phyloP scores from a whole-genome alignment of 1,284 basidiomycete genomes.

The Pholiota adiposa region DNA sequence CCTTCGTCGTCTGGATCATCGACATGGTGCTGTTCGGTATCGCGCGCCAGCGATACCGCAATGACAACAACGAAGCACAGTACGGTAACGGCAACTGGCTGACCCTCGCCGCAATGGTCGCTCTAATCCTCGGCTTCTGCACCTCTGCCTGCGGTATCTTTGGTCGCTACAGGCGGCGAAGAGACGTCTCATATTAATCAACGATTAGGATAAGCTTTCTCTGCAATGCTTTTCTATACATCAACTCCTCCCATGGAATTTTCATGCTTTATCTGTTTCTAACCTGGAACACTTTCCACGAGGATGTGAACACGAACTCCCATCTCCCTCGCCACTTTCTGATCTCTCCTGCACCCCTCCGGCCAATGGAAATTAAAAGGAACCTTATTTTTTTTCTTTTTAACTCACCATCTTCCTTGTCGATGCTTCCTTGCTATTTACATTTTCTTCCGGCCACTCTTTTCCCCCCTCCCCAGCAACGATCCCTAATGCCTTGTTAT shows the following conservation, averaged over 20 bases:
- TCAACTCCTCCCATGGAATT: not conserved
- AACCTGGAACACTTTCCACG: not conserved
- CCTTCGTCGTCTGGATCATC: conserved; percentile 72
- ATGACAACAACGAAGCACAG: conserved; percentile 54
- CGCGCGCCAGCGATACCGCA: conserved; percentile 59
- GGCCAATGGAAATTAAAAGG: not conserved
- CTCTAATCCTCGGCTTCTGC: conserved; percentile 70
- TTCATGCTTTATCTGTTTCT: not conserved
- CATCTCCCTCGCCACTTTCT: not conserved
- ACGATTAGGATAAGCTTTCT: not conserved
- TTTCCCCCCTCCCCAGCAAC: not conserved
- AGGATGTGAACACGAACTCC: not conserved
- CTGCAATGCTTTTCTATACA: not conserved
- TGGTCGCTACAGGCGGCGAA: conserved; percentile 58
- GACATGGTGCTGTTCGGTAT: conserved; percentile 83
- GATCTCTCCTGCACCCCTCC: not conserved
- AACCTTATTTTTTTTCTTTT: not conserved
- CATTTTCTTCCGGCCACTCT: not conserved
- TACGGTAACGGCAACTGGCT: conserved; percentile 83
- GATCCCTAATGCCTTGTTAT: not conserved
- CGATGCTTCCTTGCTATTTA: not conserved
- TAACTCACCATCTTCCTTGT: not conserved
- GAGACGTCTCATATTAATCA: conserved; percentile 28
- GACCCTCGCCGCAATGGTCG: conserved; percentile 70
- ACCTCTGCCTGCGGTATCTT: conserved; percentile 69